Evolutionary conservation across 1,284 basidiomycete genomes (phyloP).

Genomic region (Rhodofomes roseus): DNA sequence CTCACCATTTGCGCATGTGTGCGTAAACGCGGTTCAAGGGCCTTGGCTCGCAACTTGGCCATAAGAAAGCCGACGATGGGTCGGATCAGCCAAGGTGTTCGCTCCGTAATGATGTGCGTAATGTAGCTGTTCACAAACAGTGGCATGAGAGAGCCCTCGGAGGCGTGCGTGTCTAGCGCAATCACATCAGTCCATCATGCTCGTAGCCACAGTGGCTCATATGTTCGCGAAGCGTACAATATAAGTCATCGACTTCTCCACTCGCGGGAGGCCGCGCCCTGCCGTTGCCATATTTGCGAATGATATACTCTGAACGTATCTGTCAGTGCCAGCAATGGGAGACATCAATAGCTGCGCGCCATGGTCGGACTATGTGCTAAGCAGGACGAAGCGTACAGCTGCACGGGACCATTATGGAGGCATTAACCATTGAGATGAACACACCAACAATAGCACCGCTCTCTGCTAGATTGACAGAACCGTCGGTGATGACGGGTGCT

Average conservation of each 20-base stretch:
- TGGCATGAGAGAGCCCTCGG: slow-evolving; percentile 40
- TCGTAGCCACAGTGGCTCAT: neutral
- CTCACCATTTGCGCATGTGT: neutral
- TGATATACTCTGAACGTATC: slow-evolving; percentile 29
- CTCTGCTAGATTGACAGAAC: slow-evolving; percentile 30
- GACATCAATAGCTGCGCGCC: neutral
- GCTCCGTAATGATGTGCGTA: slow-evolving; percentile 25
- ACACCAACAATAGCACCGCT: slow-evolving; percentile 33
- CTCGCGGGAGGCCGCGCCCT: slow-evolving; percentile 34
- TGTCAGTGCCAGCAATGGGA: neutral
- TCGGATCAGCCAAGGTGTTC: slow-evolving; percentile 29
- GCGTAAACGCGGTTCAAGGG: neutral
- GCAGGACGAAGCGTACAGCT: neutral
- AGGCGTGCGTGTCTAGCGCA: slow-evolving; percentile 31
- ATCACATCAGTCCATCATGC: neutral
- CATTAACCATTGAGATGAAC: slow-evolving; percentile 1
- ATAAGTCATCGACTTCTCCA: slow-evolving; percentile 36
- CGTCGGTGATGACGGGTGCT: slow-evolving; percentile 34
- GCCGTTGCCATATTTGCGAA: slow-evolving; percentile 39
- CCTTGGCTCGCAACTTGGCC: slow-evolving; percentile 8
- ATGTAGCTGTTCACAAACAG: slow-evolving; percentile 30
- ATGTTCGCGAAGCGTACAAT: slow-evolving; percentile 22
- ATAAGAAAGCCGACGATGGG: slow-evolving; percentile 21
- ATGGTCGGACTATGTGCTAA: neutral
- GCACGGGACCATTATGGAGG: neutral